Percentiles rank a stretch among this genome's conserved stretches.
These are phyloP conservation scores for Cordyceps sp. DNA, from an alignment of 2,329 filamentous ascomycete genomes.

Conservation along the genomic window DNA sequence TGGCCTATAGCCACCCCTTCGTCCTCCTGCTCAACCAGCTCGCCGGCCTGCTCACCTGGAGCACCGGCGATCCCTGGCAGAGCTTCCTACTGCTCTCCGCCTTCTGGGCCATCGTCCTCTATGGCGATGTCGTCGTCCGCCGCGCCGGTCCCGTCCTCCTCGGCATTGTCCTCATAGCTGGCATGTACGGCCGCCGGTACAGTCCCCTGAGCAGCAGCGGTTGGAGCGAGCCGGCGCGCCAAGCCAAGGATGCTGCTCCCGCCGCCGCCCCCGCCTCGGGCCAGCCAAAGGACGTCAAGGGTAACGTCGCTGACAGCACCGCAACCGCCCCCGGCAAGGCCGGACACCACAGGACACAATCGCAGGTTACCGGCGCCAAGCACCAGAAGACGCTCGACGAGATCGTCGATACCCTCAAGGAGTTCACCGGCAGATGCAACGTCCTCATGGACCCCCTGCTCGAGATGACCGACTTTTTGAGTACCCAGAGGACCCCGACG, in stretches of 20 bases:
- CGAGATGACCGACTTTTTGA: conserved; percentile 81
- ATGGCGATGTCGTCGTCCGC: conserved; percentile 69
- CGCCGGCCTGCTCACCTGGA: conserved; percentile 82
- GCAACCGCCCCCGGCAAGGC: conserved; percentile 4
- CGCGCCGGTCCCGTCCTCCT: conserved; percentile 72
- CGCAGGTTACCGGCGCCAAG: conserved; percentile 48
- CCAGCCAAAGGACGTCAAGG: conserved; percentile 10
- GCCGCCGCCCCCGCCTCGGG: conserved; percentile 5
- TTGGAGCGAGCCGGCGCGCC: conserved; percentile 37
- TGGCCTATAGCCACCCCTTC: conserved; percentile 94
- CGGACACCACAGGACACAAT: conserved; percentile 26
- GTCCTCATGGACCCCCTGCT: conserved; percentile 79
- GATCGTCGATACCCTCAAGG: conserved; percentile 83
- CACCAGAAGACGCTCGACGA: conserved; percentile 94
- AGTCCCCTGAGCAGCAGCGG: conserved; percentile 79
- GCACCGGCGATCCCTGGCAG: conserved; percentile 85
- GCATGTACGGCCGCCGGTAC: conserved; percentile 84
- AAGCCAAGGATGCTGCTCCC: conserved; percentile 10
- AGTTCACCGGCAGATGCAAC: conserved; percentile 84
- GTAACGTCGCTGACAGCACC: conserved; percentile 8
- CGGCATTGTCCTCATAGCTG: conserved; percentile 63
- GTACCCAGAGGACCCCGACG: conserved; percentile 76
- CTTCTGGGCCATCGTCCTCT: conserved; percentile 78
- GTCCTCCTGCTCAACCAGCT: conserved; percentile 76
- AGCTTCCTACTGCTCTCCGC: conserved; percentile 75